A percentile compares a stretch with the other conserved stretches of the same genome.
phyloP scores from a whole-genome alignment of 2,329 filamentous ascomycete species.

The Colletotrichum sp. region DNA sequence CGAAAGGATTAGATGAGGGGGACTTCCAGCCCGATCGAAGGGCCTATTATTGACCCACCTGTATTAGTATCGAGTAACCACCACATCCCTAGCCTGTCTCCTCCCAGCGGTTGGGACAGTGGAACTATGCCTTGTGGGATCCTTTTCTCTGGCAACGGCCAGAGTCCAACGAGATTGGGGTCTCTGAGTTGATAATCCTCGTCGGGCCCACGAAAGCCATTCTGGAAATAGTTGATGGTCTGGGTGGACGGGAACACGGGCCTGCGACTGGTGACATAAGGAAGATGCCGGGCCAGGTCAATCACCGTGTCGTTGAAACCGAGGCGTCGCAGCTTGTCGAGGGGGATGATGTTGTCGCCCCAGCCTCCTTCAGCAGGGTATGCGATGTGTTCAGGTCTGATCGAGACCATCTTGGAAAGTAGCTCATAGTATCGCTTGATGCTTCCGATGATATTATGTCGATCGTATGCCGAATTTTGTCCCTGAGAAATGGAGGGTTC shows the following conservation, averaged over 20 bases:
- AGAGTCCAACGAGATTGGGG: not conserved
- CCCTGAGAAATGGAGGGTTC: no score
- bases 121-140: not conserved
- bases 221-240: not conserved
- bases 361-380: not conserved
- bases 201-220: fast-evolving
- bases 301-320: not conserved
- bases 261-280: not conserved
- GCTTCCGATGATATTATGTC: not conserved
- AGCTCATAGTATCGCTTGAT: not conserved
- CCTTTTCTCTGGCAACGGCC: not conserved
- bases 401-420: not conserved
- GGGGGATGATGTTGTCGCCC: not conserved
- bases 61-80: not conserved
- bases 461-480: no score
- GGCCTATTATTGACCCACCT: not conserved
- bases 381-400: not conserved
- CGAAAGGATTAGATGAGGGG: fast-evolving
- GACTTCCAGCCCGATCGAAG: not conserved
- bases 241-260: not conserved
- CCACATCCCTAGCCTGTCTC: not conserved
- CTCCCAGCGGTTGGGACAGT: not conserved
- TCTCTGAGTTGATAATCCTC: not conserved
- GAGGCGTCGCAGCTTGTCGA: not conserved
- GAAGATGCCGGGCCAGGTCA: not conserved